Percentiles rank a stretch among this genome's conserved stretches.
Conservation (phyloP, 441 rosid genomes). For the Biscutella laevigata region DNA sequence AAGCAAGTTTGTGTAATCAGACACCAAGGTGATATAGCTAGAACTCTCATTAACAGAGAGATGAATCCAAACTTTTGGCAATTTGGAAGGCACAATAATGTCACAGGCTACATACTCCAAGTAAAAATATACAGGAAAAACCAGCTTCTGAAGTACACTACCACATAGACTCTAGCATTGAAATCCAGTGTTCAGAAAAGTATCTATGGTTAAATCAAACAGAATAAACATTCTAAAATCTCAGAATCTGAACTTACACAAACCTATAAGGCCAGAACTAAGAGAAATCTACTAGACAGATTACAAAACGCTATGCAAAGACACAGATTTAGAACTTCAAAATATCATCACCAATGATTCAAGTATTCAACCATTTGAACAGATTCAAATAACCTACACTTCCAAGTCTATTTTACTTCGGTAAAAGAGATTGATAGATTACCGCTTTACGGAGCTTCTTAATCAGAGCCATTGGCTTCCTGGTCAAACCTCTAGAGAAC, state of each 20-base stretch:
- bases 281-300: neutral
- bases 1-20: neutral
- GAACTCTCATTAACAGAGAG: too few relatives aligned
- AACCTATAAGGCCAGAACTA: neutral
- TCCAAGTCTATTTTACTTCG: neutral
- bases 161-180: neutral
- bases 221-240: too few relatives aligned
- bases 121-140: neutral
- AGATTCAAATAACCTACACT: neutral
- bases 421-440: slow-evolving; percentile 1
- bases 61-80: too few relatives aligned
- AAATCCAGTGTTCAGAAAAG: neutral
- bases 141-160: neutral
- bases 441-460: slow-evolving; percentile 81
- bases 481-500: slow-evolving; percentile 71
- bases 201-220: neutral
- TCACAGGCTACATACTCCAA: too few relatives aligned
- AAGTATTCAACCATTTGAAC: neutral
- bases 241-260: neutral
- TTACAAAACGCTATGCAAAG: neutral
- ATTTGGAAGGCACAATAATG: too few relatives aligned
- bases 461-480: slow-evolving; percentile 78
- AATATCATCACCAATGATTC: neutral
- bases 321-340: neutral
- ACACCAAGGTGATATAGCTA: neutral